Evolutionary conservation across 371 early-diverging fungal genomes (phyloP), one percentile per base, ranked within the genome.

Genomic region (Mortierella sp.): DNA sequence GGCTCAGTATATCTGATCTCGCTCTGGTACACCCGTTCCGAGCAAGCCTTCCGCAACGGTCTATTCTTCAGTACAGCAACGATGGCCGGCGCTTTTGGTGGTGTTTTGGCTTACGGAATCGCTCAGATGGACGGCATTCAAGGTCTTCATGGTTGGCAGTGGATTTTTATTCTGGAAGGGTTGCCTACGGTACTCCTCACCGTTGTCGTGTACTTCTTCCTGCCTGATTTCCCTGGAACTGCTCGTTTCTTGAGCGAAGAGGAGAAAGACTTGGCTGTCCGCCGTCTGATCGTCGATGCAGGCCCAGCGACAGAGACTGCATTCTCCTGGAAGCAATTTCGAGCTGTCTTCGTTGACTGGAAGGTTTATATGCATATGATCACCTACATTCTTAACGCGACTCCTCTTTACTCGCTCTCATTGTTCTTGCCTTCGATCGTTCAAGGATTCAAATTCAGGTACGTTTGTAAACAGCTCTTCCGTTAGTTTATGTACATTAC

Each of bases 101-200:
- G 93, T 31, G 83, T 91, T 2, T 75, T 91, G 49, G 90, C 90
- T 3, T 88, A 88, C 68, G 86, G 84, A 64, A 85, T 92, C 35
- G 80, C 86, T 69, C 86, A 88, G 65, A 89, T 94, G 86, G 86
- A 92, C 40, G 90, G 91, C 40, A 26, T 85, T 26, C 65, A 35
- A 7, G 83, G 83, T 1, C 82, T 89, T 3, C 75, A 76, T 43
- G 86, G 86, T 43, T 92, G 92, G 92, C 89, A 89, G 65, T 89
- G 89, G 90, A 88, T 94, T 54, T 94, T 94, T 72, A 86, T 94
- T 34, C 86, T 94, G 51, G 93, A 93, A 72, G 94, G 93, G 7
- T 66, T 93, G 45, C 89, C 91, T 2, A 90, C 95, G 0, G 77
- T 92, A 2, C 37, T 91, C 0, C 83, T 93, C 55, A 89, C 93